Evolutionary conservation across 1,284 basidiomycete species (phyloP).

Genomic region (Sanguinoderma infundibulare): DNA sequence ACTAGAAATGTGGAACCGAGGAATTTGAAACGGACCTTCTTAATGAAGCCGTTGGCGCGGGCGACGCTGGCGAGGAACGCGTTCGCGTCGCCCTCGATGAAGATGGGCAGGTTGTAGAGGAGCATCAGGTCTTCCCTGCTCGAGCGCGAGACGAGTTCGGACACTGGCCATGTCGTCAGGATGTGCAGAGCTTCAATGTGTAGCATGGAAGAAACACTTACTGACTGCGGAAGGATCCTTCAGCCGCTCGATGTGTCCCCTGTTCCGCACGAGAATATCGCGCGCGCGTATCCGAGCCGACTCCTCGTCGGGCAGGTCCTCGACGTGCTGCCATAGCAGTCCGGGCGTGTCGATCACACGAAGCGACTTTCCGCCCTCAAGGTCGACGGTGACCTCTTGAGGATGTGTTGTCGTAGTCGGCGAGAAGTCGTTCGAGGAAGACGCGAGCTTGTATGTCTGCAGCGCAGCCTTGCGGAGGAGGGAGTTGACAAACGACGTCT

Average conservation of each 20-base stretch:
- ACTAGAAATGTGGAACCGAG: too few species aligned
- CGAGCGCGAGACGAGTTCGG: conserved; percentile 75
- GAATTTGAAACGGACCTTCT: conserved; percentile 83
- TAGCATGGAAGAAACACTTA: conserved; percentile 40
- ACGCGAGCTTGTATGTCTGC: conserved; percentile 65
- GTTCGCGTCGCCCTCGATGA: conserved; percentile 70
- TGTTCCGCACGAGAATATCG: conserved; percentile 80
- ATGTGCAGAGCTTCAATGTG: neutral
- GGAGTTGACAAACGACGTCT: conserved; percentile 84
- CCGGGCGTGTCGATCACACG: conserved; percentile 87
- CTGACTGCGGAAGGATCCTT: conserved; percentile 84
- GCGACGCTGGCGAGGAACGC: conserved; percentile 87
- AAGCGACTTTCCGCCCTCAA: conserved; percentile 49
- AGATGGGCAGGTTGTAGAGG: conserved; percentile 87
- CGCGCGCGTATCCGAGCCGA: conserved; percentile 55
- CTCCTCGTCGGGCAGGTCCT: conserved; percentile 46
- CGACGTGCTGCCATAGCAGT: conserved; percentile 59
- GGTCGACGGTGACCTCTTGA: conserved; percentile 61
- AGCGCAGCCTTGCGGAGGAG: conserved; percentile 58
- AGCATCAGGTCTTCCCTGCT: conserved; percentile 88
- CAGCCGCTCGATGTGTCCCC: conserved; percentile 87
- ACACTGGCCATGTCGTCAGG: conserved; percentile 49
- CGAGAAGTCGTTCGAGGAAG: conserved; percentile 55
- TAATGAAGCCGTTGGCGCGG: conserved; percentile 79
- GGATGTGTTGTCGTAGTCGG: conserved; percentile 69